phyloP scores from a whole-genome alignment of 768 basidiomycete genomes.

The Russula emetica region DNA sequence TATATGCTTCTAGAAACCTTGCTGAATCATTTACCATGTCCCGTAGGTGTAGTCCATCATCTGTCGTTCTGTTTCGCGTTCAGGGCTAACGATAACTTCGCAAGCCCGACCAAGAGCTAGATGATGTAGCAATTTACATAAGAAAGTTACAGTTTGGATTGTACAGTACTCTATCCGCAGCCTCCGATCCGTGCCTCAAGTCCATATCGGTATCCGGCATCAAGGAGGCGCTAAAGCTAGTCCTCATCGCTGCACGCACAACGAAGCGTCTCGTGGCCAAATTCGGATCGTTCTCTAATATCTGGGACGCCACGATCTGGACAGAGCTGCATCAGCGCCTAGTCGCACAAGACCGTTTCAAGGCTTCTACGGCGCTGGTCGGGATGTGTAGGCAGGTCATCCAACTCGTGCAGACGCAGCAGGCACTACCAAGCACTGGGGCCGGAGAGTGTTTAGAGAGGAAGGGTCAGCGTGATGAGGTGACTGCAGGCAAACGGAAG shows the following conservation, averaged over 20 bases:
- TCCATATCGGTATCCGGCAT: constrained; percentile 61
- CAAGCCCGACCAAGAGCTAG: constrained; percentile 35
- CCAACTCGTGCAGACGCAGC: constrained; percentile 25
- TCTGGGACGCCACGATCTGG: constrained; percentile 66
- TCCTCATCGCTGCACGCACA: constrained; percentile 58
- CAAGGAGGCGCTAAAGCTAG: constrained; percentile 78
- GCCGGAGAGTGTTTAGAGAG: constrained; percentile 20
- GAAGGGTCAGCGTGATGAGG: constrained; percentile 23
- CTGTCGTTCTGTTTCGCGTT: neutral
- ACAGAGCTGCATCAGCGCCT: constrained; percentile 46
- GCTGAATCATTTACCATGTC: constrained; percentile 48
- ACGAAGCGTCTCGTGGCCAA: constrained; percentile 45
- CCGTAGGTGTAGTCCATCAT: constrained; percentile 38
- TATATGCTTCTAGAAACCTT: constrained; percentile 68
- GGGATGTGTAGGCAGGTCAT: constrained; percentile 63
- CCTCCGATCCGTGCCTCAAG: constrained; percentile 48
- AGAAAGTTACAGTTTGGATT: constrained; percentile 46
- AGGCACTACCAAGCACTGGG: constrained; percentile 22
- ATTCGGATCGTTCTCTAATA: constrained; percentile 33
- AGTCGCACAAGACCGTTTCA: constrained; percentile 52
- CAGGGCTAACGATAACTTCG: neutral
- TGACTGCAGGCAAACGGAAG: constrained; percentile 32
- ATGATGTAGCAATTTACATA: constrained; percentile 51
- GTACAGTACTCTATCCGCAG: constrained; percentile 44
- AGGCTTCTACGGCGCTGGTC: constrained; percentile 55